A percentile compares a stretch with the other conserved stretches of the same genome.
Evolutionary conservation across 2,329 filamentous ascomycete species (phyloP).

Genomic region (Teratosphaeria destructans): DNA sequence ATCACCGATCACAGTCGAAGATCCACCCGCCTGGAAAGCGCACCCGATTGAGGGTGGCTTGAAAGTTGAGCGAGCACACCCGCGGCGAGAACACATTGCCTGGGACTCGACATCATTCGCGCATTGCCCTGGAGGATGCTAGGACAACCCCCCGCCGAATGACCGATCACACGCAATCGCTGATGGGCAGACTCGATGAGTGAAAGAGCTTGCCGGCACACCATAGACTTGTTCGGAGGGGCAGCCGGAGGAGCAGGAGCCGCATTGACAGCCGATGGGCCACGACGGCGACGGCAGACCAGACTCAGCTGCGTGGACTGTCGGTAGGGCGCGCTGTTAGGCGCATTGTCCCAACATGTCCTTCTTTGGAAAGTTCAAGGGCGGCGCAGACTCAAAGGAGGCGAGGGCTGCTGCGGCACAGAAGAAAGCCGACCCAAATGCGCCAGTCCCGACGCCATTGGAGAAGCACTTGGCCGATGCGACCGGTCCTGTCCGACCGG

Average conservation of each 20-base stretch:
- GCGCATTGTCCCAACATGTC: constrained; percentile 29
- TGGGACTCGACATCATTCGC: neutral
- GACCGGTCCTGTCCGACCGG: constrained; percentile 66
- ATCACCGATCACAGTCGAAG: neutral
- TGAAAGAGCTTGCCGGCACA: neutral
- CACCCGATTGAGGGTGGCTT: neutral
- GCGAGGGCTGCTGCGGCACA: constrained; percentile 36
- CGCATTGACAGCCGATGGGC: neutral
- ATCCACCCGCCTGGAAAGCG: neutral
- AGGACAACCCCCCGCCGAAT: neutral
- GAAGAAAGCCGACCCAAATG: constrained; percentile 50
- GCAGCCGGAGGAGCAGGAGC: neutral
- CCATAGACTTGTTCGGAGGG: neutral
- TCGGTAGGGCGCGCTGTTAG: neutral
- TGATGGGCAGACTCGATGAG: neutral
- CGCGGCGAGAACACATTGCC: neutral
- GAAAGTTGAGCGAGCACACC: neutral
- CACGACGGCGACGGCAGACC: neutral
- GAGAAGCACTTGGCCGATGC: constrained; percentile 74
- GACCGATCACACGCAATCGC: neutral
- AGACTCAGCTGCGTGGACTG: neutral
- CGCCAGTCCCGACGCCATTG: constrained; percentile 46
- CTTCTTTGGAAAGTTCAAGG: constrained; percentile 46
- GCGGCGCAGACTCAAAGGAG: constrained; percentile 24
- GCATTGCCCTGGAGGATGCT: neutral